phyloP scores from a whole-genome alignment of 495 filamentous ascomycete species.

The Immersiella caudata region DNA sequence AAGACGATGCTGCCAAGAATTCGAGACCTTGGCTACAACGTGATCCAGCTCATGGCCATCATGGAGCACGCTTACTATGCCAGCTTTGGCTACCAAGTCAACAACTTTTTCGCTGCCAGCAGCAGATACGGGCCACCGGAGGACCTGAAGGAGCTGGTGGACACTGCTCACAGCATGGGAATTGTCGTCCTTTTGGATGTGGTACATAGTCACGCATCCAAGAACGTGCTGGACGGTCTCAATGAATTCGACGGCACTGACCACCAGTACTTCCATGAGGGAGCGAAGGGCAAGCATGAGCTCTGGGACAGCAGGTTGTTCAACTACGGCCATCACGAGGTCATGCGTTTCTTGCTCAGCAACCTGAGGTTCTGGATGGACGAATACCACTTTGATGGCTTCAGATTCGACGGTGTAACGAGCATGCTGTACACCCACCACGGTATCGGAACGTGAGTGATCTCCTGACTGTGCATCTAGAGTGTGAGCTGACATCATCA shows the following conservation, averaged over 20 bases:
- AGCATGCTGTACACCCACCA: slow-evolving; percentile 97
- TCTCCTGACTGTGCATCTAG: too few relatives aligned
- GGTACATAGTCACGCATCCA: slow-evolving; percentile 96
- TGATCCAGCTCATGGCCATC: slow-evolving; percentile 97
- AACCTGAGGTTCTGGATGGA: slow-evolving; percentile 99
- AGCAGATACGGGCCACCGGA: slow-evolving; percentile 94
- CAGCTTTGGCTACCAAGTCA: slow-evolving; percentile 97
- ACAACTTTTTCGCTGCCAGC: slow-evolving; percentile 97
- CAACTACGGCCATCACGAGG: slow-evolving; percentile 95
- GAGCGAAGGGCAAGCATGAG: slow-evolving; percentile 80
- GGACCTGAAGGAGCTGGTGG: slow-evolving; percentile 93
- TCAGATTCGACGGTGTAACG: slow-evolving; percentile 96
- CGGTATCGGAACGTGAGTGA: slow-evolving; percentile 92
- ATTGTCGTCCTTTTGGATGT: slow-evolving; percentile 93
- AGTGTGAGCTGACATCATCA: slow-evolving; percentile 13
- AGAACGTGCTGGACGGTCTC: slow-evolving; percentile 91
- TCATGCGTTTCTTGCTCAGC: slow-evolving; percentile 88
- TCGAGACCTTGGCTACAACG: slow-evolving; percentile 89
- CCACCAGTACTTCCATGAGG: slow-evolving; percentile 92
- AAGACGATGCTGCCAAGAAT: slow-evolving; percentile 88
- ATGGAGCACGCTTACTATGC: slow-evolving; percentile 99
- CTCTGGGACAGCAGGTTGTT: slow-evolving; percentile 96
- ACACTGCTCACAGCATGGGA: slow-evolving; percentile 90
- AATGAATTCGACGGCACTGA: slow-evolving; percentile 96
- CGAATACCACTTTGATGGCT: slow-evolving; percentile 94